Conservation (phyloP, 1,284 basidiomycete species). For the Ustilago trichophora region DNA sequence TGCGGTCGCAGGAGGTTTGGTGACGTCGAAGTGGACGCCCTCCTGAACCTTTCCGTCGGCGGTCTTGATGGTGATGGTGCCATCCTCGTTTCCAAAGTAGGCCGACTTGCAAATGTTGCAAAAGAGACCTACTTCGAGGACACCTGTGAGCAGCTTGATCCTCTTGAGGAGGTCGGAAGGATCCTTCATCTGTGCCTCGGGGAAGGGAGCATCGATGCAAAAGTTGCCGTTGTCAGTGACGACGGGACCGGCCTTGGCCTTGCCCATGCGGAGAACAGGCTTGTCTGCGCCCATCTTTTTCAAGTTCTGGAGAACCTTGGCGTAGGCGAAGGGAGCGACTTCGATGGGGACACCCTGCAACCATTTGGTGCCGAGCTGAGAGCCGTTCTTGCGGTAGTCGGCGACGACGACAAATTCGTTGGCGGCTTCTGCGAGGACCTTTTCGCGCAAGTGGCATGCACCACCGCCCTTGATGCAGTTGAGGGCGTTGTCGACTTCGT, state of each 20-base stretch:
- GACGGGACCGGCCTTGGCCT: slow-evolving; percentile 84
- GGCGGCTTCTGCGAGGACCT: slow-evolving; percentile 94
- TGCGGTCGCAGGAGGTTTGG: slow-evolving; percentile 23
- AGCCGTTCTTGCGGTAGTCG: slow-evolving; percentile 84
- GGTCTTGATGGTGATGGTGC: slow-evolving; percentile 55
- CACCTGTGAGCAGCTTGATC: slow-evolving; percentile 75
- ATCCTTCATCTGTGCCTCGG: slow-evolving; percentile 54
- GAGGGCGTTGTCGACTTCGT: slow-evolving; percentile 87
- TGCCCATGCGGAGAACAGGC: slow-evolving; percentile 59
- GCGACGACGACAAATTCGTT: slow-evolving; percentile 88
- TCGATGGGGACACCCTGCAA: slow-evolving; percentile 91
- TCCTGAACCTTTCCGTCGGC: slow-evolving; percentile 54
- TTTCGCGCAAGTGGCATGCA: slow-evolving; percentile 95
- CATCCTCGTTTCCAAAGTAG: slow-evolving; percentile 84
- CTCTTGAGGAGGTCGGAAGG: slow-evolving; percentile 51
- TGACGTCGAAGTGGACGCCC: slow-evolving; percentile 39
- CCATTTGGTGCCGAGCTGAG: slow-evolving; percentile 83
- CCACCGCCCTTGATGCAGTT: slow-evolving; percentile 99
- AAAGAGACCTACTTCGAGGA: slow-evolving; percentile 96
- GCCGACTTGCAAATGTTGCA: slow-evolving; percentile 89
- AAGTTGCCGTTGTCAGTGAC: slow-evolving; percentile 82
- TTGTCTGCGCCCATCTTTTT: slow-evolving; percentile 55
- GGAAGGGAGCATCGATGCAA: slow-evolving; percentile 64
- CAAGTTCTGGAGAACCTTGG: slow-evolving; percentile 71
- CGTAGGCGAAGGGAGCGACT: slow-evolving; percentile 95